Conservation (phyloP, 805 yeast genomes). For the Saccharomycopsis fermentans region DNA sequence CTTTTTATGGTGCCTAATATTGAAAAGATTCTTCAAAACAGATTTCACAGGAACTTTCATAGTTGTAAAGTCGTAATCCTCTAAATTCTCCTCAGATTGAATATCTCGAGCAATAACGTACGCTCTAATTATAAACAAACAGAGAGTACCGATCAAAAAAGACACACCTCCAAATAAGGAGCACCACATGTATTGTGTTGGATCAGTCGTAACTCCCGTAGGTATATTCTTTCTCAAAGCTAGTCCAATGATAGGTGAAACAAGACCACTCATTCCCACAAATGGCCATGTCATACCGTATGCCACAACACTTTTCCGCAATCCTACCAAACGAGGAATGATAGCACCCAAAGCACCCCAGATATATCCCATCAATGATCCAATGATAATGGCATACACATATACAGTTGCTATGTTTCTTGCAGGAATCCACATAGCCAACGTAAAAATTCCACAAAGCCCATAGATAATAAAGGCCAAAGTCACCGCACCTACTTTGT, state of each 20-base stretch:
- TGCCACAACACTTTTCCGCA: conserved; percentile 39
- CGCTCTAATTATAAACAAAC: conserved; percentile 39
- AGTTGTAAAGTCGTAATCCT: conserved; percentile 23
- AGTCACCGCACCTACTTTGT: conserved; percentile 42
- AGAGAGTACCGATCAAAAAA: conserved; percentile 36
- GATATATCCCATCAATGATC: conserved; percentile 50
- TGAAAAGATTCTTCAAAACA: conserved; percentile 2
- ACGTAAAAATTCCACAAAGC: conserved; percentile 31
- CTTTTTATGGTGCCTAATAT: background rate
- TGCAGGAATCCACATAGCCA: conserved; percentile 50
- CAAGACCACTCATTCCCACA: conserved; percentile 40
- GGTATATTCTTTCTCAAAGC: conserved; percentile 28
- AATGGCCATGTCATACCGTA: conserved; percentile 45
- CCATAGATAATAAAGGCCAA: conserved; percentile 31
- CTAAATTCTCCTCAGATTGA: conserved; percentile 21
- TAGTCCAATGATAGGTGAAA: conserved; percentile 53
- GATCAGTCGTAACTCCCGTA: conserved; percentile 15
- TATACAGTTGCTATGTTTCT: conserved; percentile 46
- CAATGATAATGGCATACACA: conserved; percentile 41
- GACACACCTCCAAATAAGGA: conserved; percentile 51
- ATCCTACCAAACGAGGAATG: conserved; percentile 42
- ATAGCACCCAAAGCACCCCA: conserved; percentile 48
- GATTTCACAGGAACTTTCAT: background rate
- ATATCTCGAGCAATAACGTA: conserved; percentile 44
- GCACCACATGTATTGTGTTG: conserved; percentile 35